phyloP scores from a whole-genome alignment of 2,329 filamentous ascomycete species.

The Cylindrodendrum hubeiense region DNA sequence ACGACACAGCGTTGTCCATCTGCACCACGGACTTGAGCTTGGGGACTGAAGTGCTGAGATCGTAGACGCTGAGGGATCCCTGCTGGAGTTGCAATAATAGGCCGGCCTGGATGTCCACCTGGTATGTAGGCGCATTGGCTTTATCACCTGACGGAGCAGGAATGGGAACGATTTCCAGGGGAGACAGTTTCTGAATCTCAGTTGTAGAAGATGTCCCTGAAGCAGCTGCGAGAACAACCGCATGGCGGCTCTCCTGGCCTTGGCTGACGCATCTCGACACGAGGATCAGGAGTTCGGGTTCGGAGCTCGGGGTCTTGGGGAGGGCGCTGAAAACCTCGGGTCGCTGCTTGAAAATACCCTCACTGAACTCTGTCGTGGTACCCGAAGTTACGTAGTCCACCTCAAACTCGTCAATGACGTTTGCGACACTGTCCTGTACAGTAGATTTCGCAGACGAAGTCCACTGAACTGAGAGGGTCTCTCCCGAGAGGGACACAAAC shows the following conservation, averaged over 20 bases:
- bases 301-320: conserved; percentile 58
- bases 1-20: conserved; percentile 67
- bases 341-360: conserved; percentile 67
- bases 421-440: conserved; percentile 51
- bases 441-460: conserved; percentile 48
- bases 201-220: conserved; percentile 40
- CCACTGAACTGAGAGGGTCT: conserved; percentile 55
- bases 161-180: conserved; percentile 56
- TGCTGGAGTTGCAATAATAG: conserved; percentile 70
- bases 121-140: conserved; percentile 53
- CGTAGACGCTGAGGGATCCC: conserved; percentile 70
- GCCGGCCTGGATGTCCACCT: conserved; percentile 73
- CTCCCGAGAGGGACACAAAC: conserved; percentile 70
- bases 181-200: conserved; percentile 52
- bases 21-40: conserved; percentile 68
- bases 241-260: conserved; percentile 46
- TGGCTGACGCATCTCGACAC: conserved; percentile 56
- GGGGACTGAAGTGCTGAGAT: conserved; percentile 73
- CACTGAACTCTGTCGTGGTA: conserved; percentile 61
- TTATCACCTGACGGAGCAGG: conserved; percentile 37
- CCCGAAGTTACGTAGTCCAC: conserved; percentile 64
- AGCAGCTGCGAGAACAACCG: conserved; percentile 50
- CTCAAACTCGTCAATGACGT: conserved; percentile 52
- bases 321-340: conserved; percentile 65
- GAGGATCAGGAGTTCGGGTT: conserved; percentile 67